phyloP scores from a whole-genome alignment of 202 grass and related monocot species.

The Panicum hallii region DNA sequence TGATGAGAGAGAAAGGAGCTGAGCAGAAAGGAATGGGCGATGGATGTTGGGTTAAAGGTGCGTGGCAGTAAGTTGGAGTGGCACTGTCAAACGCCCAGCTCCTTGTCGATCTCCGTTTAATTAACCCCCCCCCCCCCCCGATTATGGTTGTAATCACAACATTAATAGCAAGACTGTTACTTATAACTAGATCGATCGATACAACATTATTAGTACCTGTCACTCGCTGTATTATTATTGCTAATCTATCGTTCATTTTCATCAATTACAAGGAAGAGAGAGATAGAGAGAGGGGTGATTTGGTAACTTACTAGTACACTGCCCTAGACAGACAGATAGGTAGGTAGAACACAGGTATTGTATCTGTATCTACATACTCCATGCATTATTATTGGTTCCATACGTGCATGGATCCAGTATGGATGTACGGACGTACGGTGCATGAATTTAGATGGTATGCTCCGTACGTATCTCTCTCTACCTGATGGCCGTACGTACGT shows the following conservation, averaged over 20 bases:
- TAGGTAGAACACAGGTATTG: background rate
- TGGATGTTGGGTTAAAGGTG: background rate
- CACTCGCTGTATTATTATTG: background rate
- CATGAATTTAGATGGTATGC: background rate
- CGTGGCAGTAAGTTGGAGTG: conserved; percentile 59
- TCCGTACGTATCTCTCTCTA: background rate
- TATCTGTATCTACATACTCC: background rate
- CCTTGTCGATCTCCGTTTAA: conserved; percentile 40
- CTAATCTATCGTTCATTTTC: background rate
- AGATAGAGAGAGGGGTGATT: background rate
- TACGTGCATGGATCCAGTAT: background rate
- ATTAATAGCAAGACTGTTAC: conserved; percentile 40
- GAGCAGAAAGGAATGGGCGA: conserved; percentile 27
- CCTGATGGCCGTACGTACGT: conserved; percentile 10
- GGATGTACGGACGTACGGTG: background rate
- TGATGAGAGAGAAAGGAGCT: conserved; percentile 38
- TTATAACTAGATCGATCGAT: conserved; percentile 33
- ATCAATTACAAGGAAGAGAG: background rate
- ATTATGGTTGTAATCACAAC: conserved; percentile 35
- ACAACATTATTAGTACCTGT: background rate
- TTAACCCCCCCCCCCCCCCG: background rate
- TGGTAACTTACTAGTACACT: too few species aligned
- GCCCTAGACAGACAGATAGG: too few species aligned
- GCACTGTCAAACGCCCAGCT: conserved; percentile 55
- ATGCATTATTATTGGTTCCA: background rate